phyloP scores from a whole-genome alignment of 257 asterid genomes.

The Solanum sejunctum region DNA sequence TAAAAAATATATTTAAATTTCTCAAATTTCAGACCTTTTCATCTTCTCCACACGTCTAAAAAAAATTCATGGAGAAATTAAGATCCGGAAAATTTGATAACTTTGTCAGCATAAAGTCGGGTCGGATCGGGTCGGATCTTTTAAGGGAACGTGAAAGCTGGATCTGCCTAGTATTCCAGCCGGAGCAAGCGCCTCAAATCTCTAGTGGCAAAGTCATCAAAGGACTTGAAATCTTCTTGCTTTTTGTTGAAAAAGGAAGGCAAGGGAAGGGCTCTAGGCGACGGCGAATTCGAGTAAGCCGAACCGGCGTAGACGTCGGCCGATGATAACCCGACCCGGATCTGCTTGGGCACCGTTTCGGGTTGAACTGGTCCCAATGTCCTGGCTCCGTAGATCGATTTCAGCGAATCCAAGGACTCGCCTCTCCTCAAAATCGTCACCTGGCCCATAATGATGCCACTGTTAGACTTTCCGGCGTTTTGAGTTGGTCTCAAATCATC shows the following conservation, averaged over 20 bases:
- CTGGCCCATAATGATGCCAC: not conserved
- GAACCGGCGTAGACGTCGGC: conserved; percentile 45
- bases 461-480: not conserved
- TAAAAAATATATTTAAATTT: not conserved
- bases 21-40: not conserved
- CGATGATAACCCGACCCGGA: conserved; percentile 18
- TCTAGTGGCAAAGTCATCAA: conserved; percentile 43
- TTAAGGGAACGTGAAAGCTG: not conserved
- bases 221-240: conserved; percentile 3
- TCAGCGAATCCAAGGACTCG: conserved; percentile 37
- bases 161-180: conserved; percentile 5
- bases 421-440: conserved; percentile 16
- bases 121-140: not conserved
- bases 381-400: not conserved
- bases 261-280: conserved; percentile 60
- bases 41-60: not conserved
- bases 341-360: conserved; percentile 25
- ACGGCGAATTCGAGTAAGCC: conserved; percentile 47
- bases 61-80: not conserved
- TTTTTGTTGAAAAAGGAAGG: conserved; percentile 43
- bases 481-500: not conserved
- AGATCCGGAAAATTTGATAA: not conserved
- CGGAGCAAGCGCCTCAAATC: conserved; percentile 35
- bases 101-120: not conserved
- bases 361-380: conserved; percentile 19